Conservation (phyloP, 1,284 basidiomycete species). For the Pulveroboletus sp. region DNA sequence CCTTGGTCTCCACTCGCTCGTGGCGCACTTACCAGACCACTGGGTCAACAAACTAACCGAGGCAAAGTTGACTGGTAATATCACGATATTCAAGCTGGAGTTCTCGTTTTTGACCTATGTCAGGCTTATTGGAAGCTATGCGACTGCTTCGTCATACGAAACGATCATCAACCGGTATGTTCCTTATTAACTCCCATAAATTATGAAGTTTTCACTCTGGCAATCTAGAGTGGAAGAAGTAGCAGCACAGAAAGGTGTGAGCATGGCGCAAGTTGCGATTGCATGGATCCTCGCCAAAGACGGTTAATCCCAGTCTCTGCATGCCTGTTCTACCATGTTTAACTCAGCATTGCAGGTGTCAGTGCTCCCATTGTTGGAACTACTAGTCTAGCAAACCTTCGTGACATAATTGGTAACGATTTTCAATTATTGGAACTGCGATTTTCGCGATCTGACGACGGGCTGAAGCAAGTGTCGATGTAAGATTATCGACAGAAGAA, state of each 20-base stretch:
- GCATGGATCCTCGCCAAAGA: conserved; percentile 51
- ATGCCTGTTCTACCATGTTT: not conserved
- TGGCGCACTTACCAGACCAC: conserved; percentile 44
- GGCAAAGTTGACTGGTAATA: conserved; percentile 34
- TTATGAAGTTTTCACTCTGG: conserved; percentile 3
- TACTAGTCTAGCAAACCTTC: conserved; percentile 48
- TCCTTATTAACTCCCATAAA: not conserved
- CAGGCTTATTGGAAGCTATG: conserved; percentile 35
- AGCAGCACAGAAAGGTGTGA: conserved; percentile 43
- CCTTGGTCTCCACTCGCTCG: conserved; percentile 48
- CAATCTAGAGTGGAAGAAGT: conserved; percentile 44
- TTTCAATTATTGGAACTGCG: not conserved
- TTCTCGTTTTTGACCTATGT: conserved; percentile 5
- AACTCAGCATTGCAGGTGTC: conserved; percentile 30
- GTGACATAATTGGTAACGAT: conserved; percentile 44
- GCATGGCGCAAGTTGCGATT: conserved; percentile 53
- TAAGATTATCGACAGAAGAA: conserved; percentile 50
- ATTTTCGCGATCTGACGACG: not conserved
- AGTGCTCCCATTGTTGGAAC: conserved; percentile 51
- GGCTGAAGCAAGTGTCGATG: conserved; percentile 33
- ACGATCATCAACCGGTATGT: conserved; percentile 35
- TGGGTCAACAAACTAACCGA: conserved; percentile 34
- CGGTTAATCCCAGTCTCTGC: conserved; percentile 18
- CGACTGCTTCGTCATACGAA: conserved; percentile 22
- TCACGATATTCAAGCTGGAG: not conserved